Percentiles rank a stretch among this genome's conserved stretches.
phyloP scores from a whole-genome alignment of 305 asterid species.

The Solanum hybrid region DNA sequence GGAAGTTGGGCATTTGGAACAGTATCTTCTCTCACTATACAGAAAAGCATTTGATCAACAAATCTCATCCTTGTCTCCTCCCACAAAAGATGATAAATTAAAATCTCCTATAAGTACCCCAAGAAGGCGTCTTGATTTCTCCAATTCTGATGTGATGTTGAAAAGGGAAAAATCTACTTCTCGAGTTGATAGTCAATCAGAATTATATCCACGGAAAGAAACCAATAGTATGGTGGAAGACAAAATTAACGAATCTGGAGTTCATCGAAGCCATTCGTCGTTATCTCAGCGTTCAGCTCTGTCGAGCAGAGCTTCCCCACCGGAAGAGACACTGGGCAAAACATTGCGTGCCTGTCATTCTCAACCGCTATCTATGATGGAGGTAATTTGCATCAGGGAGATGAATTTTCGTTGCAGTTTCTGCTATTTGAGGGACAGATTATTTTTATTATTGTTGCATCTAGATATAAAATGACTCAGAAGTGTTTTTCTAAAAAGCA shows the following conservation, averaged over 20 bases:
- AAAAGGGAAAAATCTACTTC: conserved; percentile 21
- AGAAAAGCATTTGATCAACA: conserved; percentile 91
- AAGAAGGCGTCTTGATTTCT: conserved; percentile 69
- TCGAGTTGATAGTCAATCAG: conserved; percentile 22
- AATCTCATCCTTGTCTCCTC: conserved; percentile 41
- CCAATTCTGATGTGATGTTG: conserved; percentile 33
- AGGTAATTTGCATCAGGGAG: conserved; percentile 37
- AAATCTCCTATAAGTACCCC: conserved; percentile 51
- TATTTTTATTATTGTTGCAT: neutral
- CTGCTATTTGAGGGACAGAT: neutral
- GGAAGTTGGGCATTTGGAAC: conserved; percentile 94
- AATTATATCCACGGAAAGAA: conserved; percentile 28
- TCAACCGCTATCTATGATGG: conserved; percentile 88
- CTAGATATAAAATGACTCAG: neutral
- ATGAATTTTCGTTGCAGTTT: neutral
- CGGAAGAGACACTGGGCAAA: conserved; percentile 52
- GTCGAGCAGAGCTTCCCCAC: conserved; percentile 42
- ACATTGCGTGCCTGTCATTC: conserved; percentile 86
- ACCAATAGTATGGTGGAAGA: conserved; percentile 34
- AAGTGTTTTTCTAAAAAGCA: neutral
- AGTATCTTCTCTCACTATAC: conserved; percentile 81
- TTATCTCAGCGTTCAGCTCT: conserved; percentile 49
- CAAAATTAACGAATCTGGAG: conserved; percentile 37
- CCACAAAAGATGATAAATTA: conserved; percentile 24
- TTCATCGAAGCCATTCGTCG: conserved; percentile 74